Evolutionary conservation across 495 filamentous ascomycete genomes (phyloP).

Genomic region (Aspergillus bertholletiae): DNA sequence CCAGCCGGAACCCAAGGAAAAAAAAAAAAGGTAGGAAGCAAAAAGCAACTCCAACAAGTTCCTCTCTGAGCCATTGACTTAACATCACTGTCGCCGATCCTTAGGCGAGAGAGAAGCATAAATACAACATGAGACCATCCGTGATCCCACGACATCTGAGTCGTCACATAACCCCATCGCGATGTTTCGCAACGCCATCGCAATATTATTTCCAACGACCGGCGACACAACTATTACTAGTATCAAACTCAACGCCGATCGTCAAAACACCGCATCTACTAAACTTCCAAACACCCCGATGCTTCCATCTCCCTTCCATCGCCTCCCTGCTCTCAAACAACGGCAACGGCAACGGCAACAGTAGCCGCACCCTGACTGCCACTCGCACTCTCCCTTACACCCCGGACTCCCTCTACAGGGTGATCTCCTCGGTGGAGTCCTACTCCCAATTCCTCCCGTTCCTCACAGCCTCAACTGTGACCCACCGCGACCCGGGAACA

Average conservation of each 20-base stretch:
- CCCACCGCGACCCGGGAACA: constrained; percentile 48
- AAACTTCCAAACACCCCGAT: constrained; percentile 3
- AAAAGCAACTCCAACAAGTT: neutral
- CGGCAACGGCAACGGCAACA: constrained; percentile 20
- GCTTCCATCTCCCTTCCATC: constrained; percentile 31
- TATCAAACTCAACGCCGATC: too few species aligned
- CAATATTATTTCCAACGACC: constrained; percentile 1
- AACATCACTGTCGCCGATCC: neutral
- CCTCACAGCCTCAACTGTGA: constrained; percentile 69
- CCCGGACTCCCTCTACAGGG: constrained; percentile 62
- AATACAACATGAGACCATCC: neutral
- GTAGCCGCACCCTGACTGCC: constrained; percentile 58
- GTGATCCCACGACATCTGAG: neutral
- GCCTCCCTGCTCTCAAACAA: constrained; percentile 32
- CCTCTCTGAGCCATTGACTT: neutral
- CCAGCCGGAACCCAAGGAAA: neutral
- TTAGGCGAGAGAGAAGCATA: neutral
- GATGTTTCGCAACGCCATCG: neutral
- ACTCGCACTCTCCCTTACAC: constrained; percentile 78
- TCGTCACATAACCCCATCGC: neutral
- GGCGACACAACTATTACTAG: too few species aligned
- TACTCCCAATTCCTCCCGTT: constrained; percentile 86
- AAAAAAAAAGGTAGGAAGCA: neutral
- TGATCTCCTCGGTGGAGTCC: constrained; percentile 79
- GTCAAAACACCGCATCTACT: constrained; percentile 1